Evolutionary conservation across 2,329 filamentous ascomycete genomes (phyloP).

Genomic region (Monosporascus sp.): DNA sequence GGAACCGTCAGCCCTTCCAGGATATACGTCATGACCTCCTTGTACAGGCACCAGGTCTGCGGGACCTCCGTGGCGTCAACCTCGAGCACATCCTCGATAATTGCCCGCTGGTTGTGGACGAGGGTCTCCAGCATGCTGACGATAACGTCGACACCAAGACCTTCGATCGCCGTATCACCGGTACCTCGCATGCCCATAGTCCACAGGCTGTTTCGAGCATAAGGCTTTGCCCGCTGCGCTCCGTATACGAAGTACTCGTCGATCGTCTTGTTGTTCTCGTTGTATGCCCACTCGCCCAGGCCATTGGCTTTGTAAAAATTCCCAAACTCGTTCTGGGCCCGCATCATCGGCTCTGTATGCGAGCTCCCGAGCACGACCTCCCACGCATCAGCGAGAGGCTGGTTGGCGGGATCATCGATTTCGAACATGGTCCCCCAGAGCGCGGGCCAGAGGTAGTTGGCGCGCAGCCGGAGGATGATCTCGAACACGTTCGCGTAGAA

Average conservation of each 20-base stretch:
- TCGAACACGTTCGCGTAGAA: slow-evolving; percentile 69
- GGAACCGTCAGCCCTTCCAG: slow-evolving; percentile 56
- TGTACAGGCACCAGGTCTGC: slow-evolving; percentile 70
- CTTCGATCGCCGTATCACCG: slow-evolving; percentile 56
- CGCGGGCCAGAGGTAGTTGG: slow-evolving; percentile 73
- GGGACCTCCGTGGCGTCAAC: slow-evolving; percentile 50
- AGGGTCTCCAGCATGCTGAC: slow-evolving; percentile 55
- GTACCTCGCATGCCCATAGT: slow-evolving; percentile 68
- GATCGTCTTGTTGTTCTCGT: slow-evolving; percentile 63
- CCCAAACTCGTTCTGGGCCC: slow-evolving; percentile 52
- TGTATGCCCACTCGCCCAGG: slow-evolving; percentile 61
- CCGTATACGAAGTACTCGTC: slow-evolving; percentile 65
- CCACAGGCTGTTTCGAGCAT: slow-evolving; percentile 58
- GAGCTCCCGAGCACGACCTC: slow-evolving; percentile 68
- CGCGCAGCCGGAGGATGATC: slow-evolving; percentile 61
- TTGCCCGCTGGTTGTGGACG: slow-evolving; percentile 54
- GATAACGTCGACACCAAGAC: slow-evolving; percentile 51
- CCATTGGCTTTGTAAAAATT: slow-evolving; percentile 39
- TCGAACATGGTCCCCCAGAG: slow-evolving; percentile 68
- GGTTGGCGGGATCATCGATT: slow-evolving; percentile 63
- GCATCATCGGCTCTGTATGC: slow-evolving; percentile 68
- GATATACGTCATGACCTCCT: slow-evolving; percentile 67
- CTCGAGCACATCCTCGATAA: slow-evolving; percentile 51
- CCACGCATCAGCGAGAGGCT: slow-evolving; percentile 66
- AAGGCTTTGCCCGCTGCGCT: slow-evolving; percentile 58